Evolutionary conservation across 78 protist species (phyloP).

Genomic region (Speleostelium caveatum): DNA sequence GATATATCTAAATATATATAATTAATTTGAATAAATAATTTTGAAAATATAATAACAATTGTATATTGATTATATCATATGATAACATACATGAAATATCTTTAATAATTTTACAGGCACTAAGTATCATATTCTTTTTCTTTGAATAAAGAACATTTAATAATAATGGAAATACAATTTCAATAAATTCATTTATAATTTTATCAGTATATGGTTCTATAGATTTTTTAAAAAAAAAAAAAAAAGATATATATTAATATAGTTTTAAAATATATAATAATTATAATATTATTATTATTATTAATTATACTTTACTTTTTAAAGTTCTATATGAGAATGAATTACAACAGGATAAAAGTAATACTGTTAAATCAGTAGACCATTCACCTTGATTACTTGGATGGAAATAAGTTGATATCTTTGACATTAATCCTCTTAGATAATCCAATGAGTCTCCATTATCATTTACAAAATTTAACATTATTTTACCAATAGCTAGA

Average conservation of each 20-base stretch:
- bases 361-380: constrained; percentile 21
- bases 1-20: constrained; percentile 27
- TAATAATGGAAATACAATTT: constrained; percentile 27
- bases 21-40: neutral
- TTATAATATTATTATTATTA: neutral
- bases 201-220: constrained; percentile 20
- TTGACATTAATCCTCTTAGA: neutral
- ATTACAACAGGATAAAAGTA: neutral
- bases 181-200: constrained; percentile 19
- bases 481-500: constrained; percentile 8
- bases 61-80: no score
- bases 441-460: neutral
- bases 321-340: constrained; percentile 10
- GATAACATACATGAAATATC: constrained; percentile 68
- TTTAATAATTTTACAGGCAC: constrained; percentile 45
- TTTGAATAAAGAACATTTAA: constrained; percentile 30
- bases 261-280: neutral
- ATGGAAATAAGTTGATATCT: constrained; percentile 30
- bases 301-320: neutral
- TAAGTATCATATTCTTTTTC: constrained; percentile 28
- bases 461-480: neutral
- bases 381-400: constrained; percentile 62
- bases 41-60: neutral
- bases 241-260: neutral
- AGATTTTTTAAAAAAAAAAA: neutral